Conservation (phyloP, 306 rosid genomes). For the Heteromeles arbutifolia region DNA sequence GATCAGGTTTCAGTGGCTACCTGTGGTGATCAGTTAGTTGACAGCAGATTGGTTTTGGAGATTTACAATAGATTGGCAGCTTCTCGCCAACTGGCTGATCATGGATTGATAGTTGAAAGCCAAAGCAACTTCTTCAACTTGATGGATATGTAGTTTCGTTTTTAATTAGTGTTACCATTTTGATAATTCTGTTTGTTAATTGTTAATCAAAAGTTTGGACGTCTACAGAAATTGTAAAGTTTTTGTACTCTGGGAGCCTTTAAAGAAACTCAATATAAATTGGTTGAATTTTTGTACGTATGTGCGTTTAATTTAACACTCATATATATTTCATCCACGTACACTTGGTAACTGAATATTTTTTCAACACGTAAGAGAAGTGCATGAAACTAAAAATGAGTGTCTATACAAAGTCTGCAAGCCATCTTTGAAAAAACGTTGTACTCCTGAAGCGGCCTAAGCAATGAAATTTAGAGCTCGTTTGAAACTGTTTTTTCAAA, state of each 20-base stretch:
- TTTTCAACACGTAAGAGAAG: no score
- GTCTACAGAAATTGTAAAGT: no score
- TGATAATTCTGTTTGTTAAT: not conserved
- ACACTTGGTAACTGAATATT: no score
- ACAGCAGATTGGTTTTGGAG: slow-evolving; percentile 28
- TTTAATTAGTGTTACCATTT: not conserved
- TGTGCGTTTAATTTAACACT: no score
- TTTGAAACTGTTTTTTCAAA: no score
- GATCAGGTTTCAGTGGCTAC: slow-evolving; percentile 10
- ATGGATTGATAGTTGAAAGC: not conserved
- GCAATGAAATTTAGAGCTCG: no score
- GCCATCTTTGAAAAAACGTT: no score
- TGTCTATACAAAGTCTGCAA: no score
- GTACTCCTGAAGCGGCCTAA: no score
- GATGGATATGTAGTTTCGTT: not conserved
- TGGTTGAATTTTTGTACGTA: not conserved
- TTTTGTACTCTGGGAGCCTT: not conserved
- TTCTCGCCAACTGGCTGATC: slow-evolving; percentile 8
- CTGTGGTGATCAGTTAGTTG: slow-evolving; percentile 23
- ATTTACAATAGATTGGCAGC: slow-evolving; percentile 32
- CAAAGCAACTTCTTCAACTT: not conserved
- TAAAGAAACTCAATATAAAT: not conserved
- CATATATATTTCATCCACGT: no score
- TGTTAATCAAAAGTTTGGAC: not conserved
- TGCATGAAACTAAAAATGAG: no score